Percentiles rank a stretch among this genome's conserved stretches.
phyloP scores from a whole-genome alignment of 345 rosid species.

The Gossypium anomalum region DNA sequence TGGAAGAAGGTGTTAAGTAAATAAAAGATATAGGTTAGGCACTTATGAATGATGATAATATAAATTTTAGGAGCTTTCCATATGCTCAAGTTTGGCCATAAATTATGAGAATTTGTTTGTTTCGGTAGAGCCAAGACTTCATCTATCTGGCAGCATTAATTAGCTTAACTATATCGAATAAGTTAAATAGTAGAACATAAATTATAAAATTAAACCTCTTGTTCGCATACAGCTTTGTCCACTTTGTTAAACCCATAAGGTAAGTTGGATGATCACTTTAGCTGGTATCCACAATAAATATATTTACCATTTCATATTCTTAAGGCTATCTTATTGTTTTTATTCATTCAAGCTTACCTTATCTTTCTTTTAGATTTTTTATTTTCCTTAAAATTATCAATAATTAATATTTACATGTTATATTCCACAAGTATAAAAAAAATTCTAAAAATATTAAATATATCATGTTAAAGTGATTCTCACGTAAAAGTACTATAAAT shows the following conservation, averaged over 20 bases:
- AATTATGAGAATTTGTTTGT: background rate
- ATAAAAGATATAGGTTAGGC: background rate
- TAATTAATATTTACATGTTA: too few relatives aligned
- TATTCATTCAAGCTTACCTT: too few relatives aligned
- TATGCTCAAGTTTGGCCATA: constrained; percentile 2
- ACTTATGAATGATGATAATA: constrained; percentile 5
- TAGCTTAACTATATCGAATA: background rate
- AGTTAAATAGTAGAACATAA: background rate
- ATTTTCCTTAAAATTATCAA: too few relatives aligned
- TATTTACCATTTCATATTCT: background rate
- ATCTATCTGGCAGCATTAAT: constrained; percentile 9
- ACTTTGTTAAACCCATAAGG: background rate
- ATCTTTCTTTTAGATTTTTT: too few relatives aligned
- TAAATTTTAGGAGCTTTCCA: background rate
- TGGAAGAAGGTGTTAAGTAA: background rate
- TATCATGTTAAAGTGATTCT: too few relatives aligned
- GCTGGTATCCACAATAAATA: background rate
- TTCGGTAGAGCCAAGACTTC: background rate
- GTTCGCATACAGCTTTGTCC: background rate
- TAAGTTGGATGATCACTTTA: background rate
- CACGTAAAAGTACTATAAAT: too few relatives aligned
- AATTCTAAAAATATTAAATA: too few relatives aligned
- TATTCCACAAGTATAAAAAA: too few relatives aligned
- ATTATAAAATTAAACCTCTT: background rate
- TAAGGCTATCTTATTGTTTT: too few relatives aligned